Percentiles rank a stretch among this genome's conserved stretches.
phyloP scores from a whole-genome alignment of 192 early-diverging fungal genomes.

The Coemansia sp. region DNA sequence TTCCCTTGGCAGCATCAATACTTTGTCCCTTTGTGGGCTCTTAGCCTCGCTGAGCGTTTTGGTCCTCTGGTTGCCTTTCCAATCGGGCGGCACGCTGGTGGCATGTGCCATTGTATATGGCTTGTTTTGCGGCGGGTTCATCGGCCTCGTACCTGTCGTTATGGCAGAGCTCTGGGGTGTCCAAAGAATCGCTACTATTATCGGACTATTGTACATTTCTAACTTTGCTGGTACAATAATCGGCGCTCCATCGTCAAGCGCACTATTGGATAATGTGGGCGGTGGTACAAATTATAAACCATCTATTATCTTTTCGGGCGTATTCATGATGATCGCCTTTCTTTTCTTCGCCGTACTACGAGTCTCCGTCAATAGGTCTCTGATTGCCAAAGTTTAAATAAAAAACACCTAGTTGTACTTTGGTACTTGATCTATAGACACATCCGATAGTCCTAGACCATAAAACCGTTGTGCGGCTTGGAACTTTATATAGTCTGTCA shows the following conservation, averaged over 20 bases:
- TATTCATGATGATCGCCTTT: constrained; percentile 37
- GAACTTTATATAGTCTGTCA: constrained; percentile 13
- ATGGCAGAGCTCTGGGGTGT: no score
- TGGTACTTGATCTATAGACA: neutral
- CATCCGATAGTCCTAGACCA: neutral
- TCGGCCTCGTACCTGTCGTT: no score
- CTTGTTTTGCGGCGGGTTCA: no score
- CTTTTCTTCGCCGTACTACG: constrained; percentile 32
- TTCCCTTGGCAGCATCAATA: constrained; percentile 64
- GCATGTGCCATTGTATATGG: no score
- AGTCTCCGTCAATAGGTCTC: neutral
- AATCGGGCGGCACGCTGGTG: constrained; percentile 39
- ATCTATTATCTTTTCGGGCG: constrained; percentile 43
- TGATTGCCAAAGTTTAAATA: constrained; percentile 23
- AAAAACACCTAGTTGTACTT: constrained; percentile 23
- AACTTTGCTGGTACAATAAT: constrained; percentile 57
- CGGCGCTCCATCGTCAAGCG: constrained; percentile 58
- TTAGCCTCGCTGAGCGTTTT: constrained; percentile 51
- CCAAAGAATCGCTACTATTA: no score
- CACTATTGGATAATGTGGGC: constrained; percentile 58
- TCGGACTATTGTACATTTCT: constrained; percentile 59
- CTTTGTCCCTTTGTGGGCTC: constrained; percentile 55
- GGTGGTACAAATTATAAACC: constrained; percentile 41
- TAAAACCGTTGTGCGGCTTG: constrained; percentile 15
- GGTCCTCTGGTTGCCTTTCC: constrained; percentile 61